Evolutionary conservation across 768 basidiomycete genomes (phyloP), one percentile per base, ranked within the genome.

Genomic region (Tricholoma sp.): DNA sequence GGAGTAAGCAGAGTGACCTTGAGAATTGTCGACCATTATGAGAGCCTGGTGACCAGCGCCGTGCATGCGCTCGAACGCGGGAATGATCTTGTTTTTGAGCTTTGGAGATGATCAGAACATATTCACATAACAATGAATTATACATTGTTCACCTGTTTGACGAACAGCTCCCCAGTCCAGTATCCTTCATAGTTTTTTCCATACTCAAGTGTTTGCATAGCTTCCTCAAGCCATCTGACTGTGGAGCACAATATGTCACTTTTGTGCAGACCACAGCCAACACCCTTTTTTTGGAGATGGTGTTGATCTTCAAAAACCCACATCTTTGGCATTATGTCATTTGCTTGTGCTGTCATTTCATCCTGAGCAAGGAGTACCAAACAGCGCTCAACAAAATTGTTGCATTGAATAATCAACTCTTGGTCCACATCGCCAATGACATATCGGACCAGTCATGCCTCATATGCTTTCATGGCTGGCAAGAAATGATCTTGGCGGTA

Each of bases 11-110:
- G 68, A 66, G 55, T 76, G 74, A 0, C 76, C 76, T 54, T 77
- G 75, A 3, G 76, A 79, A 54, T 78, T 72, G 56, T 78, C 72
- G 50, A 79, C 67, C 53, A 77, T 59, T 41, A 78, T 62, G 0
- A 78, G 60, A 2, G 69, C 72, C 49, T 72, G 69, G 61, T 70
- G 73, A 19, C 61, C 66, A 3, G 37, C 14, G 1, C 65, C 64
- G 61, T 73, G 76, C 47, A 46, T 63, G 5, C 24, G 10, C 52
- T 73, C 67, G 55, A 71, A 71, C 19, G 63, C 64, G 5, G 68
- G 69, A 37, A 71, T 69, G 27, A 71, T 69, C 52, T 67, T 68
- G 50, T 68, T 65, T 3, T 34, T 27, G 16, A 71, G 49, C 69
- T 50, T 71, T 54, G 4, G 16, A 16, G n/a, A 29, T 32, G 32